These are phyloP conservation scores for Rhizopus delemar DNA, from an alignment of 371 early-diverging fungal species.

Conservation along the genomic window DNA sequence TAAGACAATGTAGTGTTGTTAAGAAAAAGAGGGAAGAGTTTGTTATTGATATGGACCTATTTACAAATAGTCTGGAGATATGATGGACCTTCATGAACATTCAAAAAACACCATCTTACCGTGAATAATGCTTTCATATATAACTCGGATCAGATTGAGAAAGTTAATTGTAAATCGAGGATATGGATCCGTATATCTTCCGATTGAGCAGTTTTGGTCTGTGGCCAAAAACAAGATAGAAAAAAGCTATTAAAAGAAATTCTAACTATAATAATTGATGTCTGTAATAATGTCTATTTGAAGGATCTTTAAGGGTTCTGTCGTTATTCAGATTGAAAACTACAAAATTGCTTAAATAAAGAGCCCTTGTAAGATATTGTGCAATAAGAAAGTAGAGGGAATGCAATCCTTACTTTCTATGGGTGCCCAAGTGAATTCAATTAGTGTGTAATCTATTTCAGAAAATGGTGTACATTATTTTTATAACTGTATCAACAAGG, in stretches of 20 bases:
- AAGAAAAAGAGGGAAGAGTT: background rate
- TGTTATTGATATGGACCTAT: background rate
- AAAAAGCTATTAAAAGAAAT: slow-evolving; percentile 13
- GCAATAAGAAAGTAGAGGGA: background rate
- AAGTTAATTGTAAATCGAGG: slow-evolving; percentile 19
- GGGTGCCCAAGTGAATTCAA: background rate
- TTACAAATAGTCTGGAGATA: slow-evolving; percentile 7
- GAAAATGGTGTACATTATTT: too few species aligned
- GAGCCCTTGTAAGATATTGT: slow-evolving; percentile 8
- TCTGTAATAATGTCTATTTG: slow-evolving; percentile 9
- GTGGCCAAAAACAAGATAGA: slow-evolving; percentile 13
- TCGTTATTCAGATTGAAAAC: slow-evolving; percentile 11
- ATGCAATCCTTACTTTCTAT: background rate
- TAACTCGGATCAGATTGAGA: slow-evolving; percentile 1
- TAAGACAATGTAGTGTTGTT: background rate
- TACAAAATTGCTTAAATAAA: slow-evolving; percentile 14
- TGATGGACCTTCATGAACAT: slow-evolving; percentile 15
- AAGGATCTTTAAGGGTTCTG: slow-evolving; percentile 15
- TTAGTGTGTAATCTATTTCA: background rate
- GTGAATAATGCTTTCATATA: slow-evolving; percentile 22
- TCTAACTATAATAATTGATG: slow-evolving; percentile 9
- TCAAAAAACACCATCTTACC: slow-evolving; percentile 17
- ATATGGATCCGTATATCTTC: slow-evolving; percentile 16
- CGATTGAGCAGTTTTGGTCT: slow-evolving; percentile 25
- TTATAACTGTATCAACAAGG: too few species aligned